These are phyloP conservation scores for Viola pubescens DNA, from an alignment of 441 rosid species.

Conservation along the genomic window DNA sequence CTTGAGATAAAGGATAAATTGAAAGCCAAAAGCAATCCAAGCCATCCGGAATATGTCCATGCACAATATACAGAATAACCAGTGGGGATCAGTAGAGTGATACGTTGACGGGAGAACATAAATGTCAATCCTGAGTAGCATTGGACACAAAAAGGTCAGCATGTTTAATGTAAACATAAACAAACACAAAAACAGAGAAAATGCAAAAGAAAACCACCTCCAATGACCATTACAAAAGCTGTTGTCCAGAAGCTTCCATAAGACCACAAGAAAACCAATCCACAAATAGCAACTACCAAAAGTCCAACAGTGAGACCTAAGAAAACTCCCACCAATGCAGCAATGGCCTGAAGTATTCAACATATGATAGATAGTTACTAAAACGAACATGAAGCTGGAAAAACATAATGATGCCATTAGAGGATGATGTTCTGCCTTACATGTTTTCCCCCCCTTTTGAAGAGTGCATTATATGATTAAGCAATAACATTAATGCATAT, in stretches of 20 bases:
- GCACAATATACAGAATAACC: slow-evolving; percentile 67
- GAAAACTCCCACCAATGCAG: slow-evolving; percentile 52
- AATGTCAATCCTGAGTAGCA: slow-evolving; percentile 59
- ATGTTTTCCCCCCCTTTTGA: too few relatives aligned
- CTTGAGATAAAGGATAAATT: slow-evolving; percentile 87
- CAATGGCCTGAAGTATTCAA: slow-evolving; percentile 42
- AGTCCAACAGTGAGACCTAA: slow-evolving; percentile 62
- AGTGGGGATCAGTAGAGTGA: slow-evolving; percentile 56
- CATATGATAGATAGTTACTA: slow-evolving; percentile 16
- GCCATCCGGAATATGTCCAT: slow-evolving; percentile 80
- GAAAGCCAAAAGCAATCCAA: slow-evolving; percentile 71
- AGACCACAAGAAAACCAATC: slow-evolving; percentile 63
- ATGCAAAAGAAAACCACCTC: slow-evolving; percentile 40
- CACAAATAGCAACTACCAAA: slow-evolving; percentile 51
- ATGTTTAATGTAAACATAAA: slow-evolving; percentile 11
- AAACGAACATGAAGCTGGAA: slow-evolving; percentile 4
- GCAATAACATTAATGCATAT: background rate
- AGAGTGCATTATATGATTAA: background rate
- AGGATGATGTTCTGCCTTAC: background rate
- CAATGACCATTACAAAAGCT: slow-evolving; percentile 45
- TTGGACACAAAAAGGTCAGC: slow-evolving; percentile 16
- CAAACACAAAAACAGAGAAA: slow-evolving; percentile 8
- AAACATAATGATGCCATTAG: background rate
- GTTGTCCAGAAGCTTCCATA: slow-evolving; percentile 97
- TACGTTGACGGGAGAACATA: slow-evolving; percentile 54